Base-by-base conservation (phyloP, 495 filamentous ascomycete genomes). In the Lophiotrema nucula region DNA sequence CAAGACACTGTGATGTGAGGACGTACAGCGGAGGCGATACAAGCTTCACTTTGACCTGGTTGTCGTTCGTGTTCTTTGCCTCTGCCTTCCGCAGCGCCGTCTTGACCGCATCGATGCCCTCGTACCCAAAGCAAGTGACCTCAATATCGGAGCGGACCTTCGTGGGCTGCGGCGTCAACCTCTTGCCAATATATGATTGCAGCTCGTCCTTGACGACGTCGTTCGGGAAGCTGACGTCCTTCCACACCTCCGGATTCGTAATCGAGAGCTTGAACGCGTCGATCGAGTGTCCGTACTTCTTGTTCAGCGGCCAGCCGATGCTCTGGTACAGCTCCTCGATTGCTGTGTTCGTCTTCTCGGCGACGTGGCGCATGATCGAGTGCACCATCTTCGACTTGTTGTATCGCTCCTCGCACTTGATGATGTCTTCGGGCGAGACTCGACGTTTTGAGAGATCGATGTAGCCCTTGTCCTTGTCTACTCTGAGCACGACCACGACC, bases 381-480 rank as follows among this genome's bases (percentile, higher is more conserved):
- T 97, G 92, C 47, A 97, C 93, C 77, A 96, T 92, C 79, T 98
- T 98, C 79, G 88, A 89, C 83, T 98, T 98, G 82, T 98, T 98
- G 79, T 96, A 98, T n/a, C 93, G 83, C 76, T 98, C 93, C 70
- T 98, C 93, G 73, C 95, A 97, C 77, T 96, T 96, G 50, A 95
- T 77, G 41, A 97, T 92, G 79, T 98, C 93, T 71, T 98, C 93
- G 28, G 95, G 88, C 3, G 91, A 96, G 26, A 98, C 93, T 75
- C 93, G 85, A 60, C 93, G 92, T 80, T 98, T 98, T 24, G 89
- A 95, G 61, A 98, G 80, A 87, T 98, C 93, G 74, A 98, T 98
- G 70, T 98, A 98, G 60, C 83, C 90, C 76, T 98, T 98, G 77
- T 98, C 93, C 76, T 97, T 97, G 75, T 98, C 93, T 43, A 98